Base-by-base conservation (phyloP, 1,284 basidiomycete species). In the Mycena sp. region DNA sequence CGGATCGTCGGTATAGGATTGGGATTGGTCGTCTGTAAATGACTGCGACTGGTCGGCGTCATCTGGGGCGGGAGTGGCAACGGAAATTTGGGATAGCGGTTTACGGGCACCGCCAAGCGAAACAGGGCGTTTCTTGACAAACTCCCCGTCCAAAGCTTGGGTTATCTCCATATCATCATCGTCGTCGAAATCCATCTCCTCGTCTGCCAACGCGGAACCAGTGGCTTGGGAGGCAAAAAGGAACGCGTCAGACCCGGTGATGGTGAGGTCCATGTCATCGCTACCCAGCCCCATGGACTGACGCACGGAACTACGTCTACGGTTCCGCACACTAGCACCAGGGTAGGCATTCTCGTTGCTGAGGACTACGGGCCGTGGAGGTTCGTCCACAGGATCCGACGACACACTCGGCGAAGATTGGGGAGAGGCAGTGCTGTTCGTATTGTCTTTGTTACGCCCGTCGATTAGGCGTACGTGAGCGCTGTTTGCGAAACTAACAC, bases 401-500 rank as follows among this genome's bases (percentile, higher is more conserved):
- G 77, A 73, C 12, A 70, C 69, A 29, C 69, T 65, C 17, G 84
- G 80, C 4, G 84, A 82, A 10, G 84, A 83, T 50, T 80, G 78
- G 5, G 81, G 78, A 12, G 82, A 80, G 23, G 72, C 69, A 1
- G 79, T 80, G 65, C 78, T 82, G 56, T 82, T 82, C 16, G 78
- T 80, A 49, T 84, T 82, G 35, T 67, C 56, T 37, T 80, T 78
- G 38, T 82, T 76, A 14, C 72, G 74, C 29, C 80, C 81, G 58
- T 87, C 81, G 70, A 91, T 90, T 46, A 88, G 72, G 65, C 89
- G 85, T 17, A 94, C 89, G 66, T 88, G 83, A 2, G 89, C 87
- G 66, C 85, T 83, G 26, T 84, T 82, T n/a, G 90, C 91, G 69
- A 94, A 96, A 76, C 92, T 94, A 70, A 96, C 93, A 46, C 93